Percentiles rank a stretch among this genome's conserved stretches.
These are phyloP conservation scores for Ganoderma meredithae DNA, from an alignment of 1,284 basidiomycete genomes.

Conservation along the genomic window DNA sequence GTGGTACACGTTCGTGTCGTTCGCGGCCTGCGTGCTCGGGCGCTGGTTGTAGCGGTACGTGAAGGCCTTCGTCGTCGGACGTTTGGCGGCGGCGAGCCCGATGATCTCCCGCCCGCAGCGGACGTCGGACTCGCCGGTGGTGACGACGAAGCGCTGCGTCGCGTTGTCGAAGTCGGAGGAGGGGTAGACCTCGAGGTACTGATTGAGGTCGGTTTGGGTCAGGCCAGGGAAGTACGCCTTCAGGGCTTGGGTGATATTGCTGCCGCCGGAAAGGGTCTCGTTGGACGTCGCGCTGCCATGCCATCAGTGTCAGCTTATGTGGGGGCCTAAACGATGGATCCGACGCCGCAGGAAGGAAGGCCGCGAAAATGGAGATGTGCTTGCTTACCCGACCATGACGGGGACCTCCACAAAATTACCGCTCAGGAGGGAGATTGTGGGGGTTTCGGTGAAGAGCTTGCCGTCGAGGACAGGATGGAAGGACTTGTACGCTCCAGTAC, in stretches of 20 bases:
- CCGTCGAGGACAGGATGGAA: constrained; percentile 57
- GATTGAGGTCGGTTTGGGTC: constrained; percentile 46
- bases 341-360: not conserved
- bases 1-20: constrained; percentile 49
- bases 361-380: constrained; percentile 26
- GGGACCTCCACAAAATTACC: constrained; percentile 57
- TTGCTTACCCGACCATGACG: constrained; percentile 62
- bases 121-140: constrained; percentile 57
- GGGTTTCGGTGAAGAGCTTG: constrained; percentile 54
- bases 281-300: constrained; percentile 58
- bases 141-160: constrained; percentile 49
- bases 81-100: constrained; percentile 45
- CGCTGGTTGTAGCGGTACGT: constrained; percentile 66
- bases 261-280: constrained; percentile 55
- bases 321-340: not conserved
- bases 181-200: constrained; percentile 51
- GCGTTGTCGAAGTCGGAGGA: constrained; percentile 48
- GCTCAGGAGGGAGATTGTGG: constrained; percentile 51
- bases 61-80: constrained; percentile 45
- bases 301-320: not conserved
- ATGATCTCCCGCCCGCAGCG: constrained; percentile 59
- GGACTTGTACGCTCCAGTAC: constrained; percentile 48
- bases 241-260: constrained; percentile 46
- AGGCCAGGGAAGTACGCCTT: constrained; percentile 54
- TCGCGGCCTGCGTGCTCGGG: constrained; percentile 49